Evolutionary conservation across 495 filamentous ascomycete species (phyloP).

Genomic region (Cercophora samala): DNA sequence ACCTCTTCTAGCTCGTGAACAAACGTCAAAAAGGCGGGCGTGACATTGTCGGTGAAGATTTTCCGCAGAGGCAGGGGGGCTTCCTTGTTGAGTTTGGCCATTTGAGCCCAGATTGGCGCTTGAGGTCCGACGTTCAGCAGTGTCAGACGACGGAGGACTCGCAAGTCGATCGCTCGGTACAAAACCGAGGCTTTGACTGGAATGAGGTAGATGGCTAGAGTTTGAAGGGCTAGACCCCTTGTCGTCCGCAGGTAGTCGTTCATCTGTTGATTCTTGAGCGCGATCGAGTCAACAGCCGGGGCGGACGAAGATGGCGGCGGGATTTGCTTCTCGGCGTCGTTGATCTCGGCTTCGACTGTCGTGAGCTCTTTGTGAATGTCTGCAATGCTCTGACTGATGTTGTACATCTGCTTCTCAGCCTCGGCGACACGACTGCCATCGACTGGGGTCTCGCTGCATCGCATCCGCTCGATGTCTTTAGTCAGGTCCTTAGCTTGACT

Average conservation of each 20-base stretch:
- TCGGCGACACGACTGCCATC: slow-evolving; percentile 15
- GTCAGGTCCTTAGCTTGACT: slow-evolving; percentile 18
- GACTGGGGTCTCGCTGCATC: slow-evolving; percentile 5
- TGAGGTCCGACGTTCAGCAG: slow-evolving; percentile 61
- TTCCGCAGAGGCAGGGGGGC: slow-evolving; percentile 49
- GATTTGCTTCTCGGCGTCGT: slow-evolving; percentile 23
- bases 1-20: slow-evolving; percentile 49
- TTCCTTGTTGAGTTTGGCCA: slow-evolving; percentile 50
- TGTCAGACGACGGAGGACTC: slow-evolving; percentile 49
- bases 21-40: slow-evolving; percentile 47
- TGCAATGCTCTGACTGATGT: slow-evolving; percentile 20
- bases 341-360: slow-evolving; percentile 24
- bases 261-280: slow-evolving; percentile 28
- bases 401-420: slow-evolving; percentile 17
- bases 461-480: slow-evolving; percentile 23
- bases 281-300: slow-evolving; percentile 10
- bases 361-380: slow-evolving; percentile 27
- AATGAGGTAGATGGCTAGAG: slow-evolving; percentile 54
- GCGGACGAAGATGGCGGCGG: neutral
- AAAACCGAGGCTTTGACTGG: slow-evolving; percentile 55
- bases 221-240: slow-evolving; percentile 52
- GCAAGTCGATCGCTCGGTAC: slow-evolving; percentile 51
- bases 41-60: slow-evolving; percentile 61
- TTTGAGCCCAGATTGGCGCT: slow-evolving; percentile 52
- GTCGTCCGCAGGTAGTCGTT: slow-evolving; percentile 52